These are phyloP conservation scores for Quercus robur DNA, from an alignment of 306 rosid genomes.

Conservation along the genomic window DNA sequence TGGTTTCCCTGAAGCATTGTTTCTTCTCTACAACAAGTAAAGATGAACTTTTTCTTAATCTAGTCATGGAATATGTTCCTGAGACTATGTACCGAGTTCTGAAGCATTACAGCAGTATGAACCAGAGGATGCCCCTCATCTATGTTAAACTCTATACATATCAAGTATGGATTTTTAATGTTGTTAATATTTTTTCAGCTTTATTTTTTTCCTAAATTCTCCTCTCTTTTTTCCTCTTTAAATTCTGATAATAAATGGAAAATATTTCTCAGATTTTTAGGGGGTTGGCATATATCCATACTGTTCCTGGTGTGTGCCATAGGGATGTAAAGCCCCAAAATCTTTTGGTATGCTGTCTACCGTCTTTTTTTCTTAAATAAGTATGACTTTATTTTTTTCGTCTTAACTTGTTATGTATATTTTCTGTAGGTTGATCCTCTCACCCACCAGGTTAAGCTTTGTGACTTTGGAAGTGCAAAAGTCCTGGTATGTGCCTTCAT, in stretches of 20 bases:
- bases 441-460: constrained; percentile 92
- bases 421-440: constrained; percentile 75
- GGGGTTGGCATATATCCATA: constrained; percentile 89
- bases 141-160: constrained; percentile 90
- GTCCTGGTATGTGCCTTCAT: constrained; percentile 59
- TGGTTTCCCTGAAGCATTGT: constrained; percentile 76
- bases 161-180: constrained; percentile 53
- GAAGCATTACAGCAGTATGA: constrained; percentile 71
- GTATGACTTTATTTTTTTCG: not conserved
- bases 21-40: constrained; percentile 83
- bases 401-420: constrained; percentile 12
- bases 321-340: constrained; percentile 96
- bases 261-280: constrained; percentile 65
- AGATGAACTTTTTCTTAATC: constrained; percentile 85
- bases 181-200: not conserved
- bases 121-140: constrained; percentile 91
- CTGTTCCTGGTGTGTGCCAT: constrained; percentile 88
- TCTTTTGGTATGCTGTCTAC: constrained; percentile 63
- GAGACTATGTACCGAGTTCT: constrained; percentile 84
- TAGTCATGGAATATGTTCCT: constrained; percentile 93
- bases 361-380: not conserved
- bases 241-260: constrained; percentile 15
- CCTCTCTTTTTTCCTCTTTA: constrained; percentile 3
- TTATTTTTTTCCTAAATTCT: not conserved
- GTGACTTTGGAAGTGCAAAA: constrained; percentile 97